phyloP scores from a whole-genome alignment of 2,329 filamentous ascomycete species.

The Myriosclerotinia scirpicola region DNA sequence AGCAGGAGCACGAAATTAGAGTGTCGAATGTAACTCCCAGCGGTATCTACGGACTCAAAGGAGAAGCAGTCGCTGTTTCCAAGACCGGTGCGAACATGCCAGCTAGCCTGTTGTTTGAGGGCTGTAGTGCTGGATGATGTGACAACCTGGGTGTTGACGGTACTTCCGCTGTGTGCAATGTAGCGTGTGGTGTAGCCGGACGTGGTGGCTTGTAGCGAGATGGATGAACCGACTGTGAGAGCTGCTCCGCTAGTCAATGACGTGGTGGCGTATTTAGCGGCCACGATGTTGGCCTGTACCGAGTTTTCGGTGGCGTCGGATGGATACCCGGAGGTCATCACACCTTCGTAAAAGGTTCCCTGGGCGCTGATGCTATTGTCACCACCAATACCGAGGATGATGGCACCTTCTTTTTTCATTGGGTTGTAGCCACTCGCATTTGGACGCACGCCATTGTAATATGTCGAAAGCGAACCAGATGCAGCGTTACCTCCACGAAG shows the following conservation, averaged over 20 bases:
- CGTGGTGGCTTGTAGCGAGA: conserved; percentile 58
- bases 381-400: conserved; percentile 69
- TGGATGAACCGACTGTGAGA: conserved; percentile 49
- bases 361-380: conserved; percentile 57
- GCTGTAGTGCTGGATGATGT: conserved; percentile 50
- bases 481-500: conserved; percentile 58
- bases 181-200: conserved; percentile 55
- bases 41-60: conserved; percentile 58
- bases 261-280: conserved; percentile 53
- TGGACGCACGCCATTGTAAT: conserved; percentile 58
- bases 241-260: conserved; percentile 51
- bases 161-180: conserved; percentile 52
- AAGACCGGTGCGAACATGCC: conserved; percentile 55
- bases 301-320: conserved; percentile 57
- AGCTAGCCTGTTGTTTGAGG: conserved; percentile 54
- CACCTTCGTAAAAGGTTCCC: conserved; percentile 65
- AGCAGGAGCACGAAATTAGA: conserved; percentile 52
- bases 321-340: conserved; percentile 62
- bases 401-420: conserved; percentile 65
- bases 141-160: conserved; percentile 56
- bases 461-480: conserved; percentile 56
- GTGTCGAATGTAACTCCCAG: conserved; percentile 61
- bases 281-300: conserved; percentile 61
- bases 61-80: conserved; percentile 58
- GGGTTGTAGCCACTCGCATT: conserved; percentile 51